Percentiles rank a stretch among this genome's conserved stretches.
Conservation (phyloP, 2,329 filamentous ascomycete species). For the Microsporum ferrugineum region DNA sequence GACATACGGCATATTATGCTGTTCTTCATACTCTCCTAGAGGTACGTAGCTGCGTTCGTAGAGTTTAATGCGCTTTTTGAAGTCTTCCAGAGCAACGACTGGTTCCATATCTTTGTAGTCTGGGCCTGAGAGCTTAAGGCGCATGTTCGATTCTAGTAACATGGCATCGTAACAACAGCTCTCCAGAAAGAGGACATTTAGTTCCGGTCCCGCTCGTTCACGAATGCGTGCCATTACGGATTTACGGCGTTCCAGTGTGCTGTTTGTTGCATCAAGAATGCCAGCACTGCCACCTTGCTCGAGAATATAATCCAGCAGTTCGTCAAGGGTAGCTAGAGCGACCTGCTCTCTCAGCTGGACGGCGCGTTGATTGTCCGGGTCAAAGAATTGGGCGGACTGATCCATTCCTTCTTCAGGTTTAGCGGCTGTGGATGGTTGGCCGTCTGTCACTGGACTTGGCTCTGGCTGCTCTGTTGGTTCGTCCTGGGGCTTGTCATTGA, state of each 20-base stretch:
- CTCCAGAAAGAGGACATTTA: conserved; percentile 91
- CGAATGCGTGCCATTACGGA: conserved; percentile 75
- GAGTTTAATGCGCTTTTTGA: conserved; percentile 80
- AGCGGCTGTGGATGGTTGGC: not conserved
- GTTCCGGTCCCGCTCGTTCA: conserved; percentile 64
- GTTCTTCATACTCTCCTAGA: conserved; percentile 81
- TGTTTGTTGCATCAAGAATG: conserved; percentile 95
- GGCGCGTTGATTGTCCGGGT: conserved; percentile 74
- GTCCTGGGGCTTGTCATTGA: conserved; percentile 45
- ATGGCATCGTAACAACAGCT: conserved; percentile 79
- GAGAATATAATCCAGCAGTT: conserved; percentile 81
- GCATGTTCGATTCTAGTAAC: conserved; percentile 91
- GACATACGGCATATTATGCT: conserved; percentile 84
- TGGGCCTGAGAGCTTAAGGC: conserved; percentile 84
- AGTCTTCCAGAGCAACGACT: conserved; percentile 69
- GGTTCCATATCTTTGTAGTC: conserved; percentile 96
- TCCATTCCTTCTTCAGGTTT: conserved; percentile 50
- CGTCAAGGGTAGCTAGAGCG: conserved; percentile 82
- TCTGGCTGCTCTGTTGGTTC: conserved; percentile 8
- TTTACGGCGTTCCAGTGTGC: conserved; percentile 74
- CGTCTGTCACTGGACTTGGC: conserved; percentile 12
- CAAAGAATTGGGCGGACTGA: conserved; percentile 87
- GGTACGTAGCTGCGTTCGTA: conserved; percentile 93
- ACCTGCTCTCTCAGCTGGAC: conserved; percentile 80
- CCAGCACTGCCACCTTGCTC: conserved; percentile 74